A percentile compares a stretch with the other conserved stretches of the same genome.
Evolutionary conservation across 495 filamentous ascomycete genomes (phyloP).

Genomic region (Podospora sp.): DNA sequence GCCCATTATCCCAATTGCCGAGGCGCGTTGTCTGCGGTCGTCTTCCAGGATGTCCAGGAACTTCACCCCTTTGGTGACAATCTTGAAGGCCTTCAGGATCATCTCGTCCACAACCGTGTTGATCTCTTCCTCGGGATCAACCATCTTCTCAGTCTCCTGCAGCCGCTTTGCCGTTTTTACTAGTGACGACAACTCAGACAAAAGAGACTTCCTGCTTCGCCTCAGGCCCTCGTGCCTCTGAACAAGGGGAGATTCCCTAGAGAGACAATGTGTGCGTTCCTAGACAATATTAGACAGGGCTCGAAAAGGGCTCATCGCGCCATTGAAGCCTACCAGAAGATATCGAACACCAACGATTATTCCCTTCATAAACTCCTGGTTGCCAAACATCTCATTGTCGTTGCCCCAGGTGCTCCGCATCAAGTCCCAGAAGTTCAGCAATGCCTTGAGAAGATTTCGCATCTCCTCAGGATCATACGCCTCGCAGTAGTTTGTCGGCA

Average conservation of each 20-base stretch:
- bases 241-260: slow-evolving; percentile 74
- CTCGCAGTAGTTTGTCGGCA: slow-evolving; percentile 98
- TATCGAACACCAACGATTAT: slow-evolving; percentile 91
- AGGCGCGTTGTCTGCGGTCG: slow-evolving; percentile 54
- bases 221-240: slow-evolving; percentile 75
- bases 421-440: slow-evolving; percentile 92
- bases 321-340: slow-evolving; percentile 69
- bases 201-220: slow-evolving; percentile 77
- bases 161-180: slow-evolving; percentile 85
- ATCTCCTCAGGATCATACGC: slow-evolving; percentile 87
- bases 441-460: slow-evolving; percentile 78
- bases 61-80: slow-evolving; percentile 85
- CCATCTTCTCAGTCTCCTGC: slow-evolving; percentile 61
- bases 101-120: slow-evolving; percentile 87
- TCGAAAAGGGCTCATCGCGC: neutral
- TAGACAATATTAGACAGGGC: slow-evolving; percentile 38
- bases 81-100: slow-evolving; percentile 89
- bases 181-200: slow-evolving; percentile 85
- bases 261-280: slow-evolving; percentile 89
- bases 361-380: slow-evolving; percentile 87
- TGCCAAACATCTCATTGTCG: slow-evolving; percentile 72
- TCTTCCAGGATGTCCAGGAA: slow-evolving; percentile 92
- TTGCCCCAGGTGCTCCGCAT: slow-evolving; percentile 66
- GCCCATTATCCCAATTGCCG: slow-evolving; percentile 59
- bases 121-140: slow-evolving; percentile 58